Percentiles rank a stretch among this genome's conserved stretches.
Evolutionary conservation across 169 alveolate genomes (phyloP).

Genomic region (Eimeria falciformis): DNA sequence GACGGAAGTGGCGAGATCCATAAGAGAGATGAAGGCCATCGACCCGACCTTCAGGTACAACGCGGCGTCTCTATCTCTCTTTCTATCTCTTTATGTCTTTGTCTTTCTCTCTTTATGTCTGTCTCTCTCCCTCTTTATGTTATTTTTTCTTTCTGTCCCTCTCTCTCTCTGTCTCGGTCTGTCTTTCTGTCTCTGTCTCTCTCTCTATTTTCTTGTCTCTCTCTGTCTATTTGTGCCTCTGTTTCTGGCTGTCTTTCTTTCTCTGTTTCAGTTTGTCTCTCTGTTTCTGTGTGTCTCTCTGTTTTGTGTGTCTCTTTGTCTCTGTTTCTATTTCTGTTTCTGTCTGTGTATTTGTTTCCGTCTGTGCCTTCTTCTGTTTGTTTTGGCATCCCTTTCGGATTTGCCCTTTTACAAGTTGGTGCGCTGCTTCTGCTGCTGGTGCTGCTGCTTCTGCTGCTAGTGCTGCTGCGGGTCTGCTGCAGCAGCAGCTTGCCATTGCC

Average conservation of each 20-base stretch:
- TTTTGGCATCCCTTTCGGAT: background rate
- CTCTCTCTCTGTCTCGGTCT: background rate
- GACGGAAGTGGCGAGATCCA: constrained; percentile 90
- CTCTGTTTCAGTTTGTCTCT: background rate
- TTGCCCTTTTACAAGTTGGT: background rate
- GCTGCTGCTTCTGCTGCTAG: constrained; percentile 7
- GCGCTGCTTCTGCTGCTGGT: constrained; percentile 4
- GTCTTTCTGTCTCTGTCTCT: background rate
- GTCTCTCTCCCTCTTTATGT: background rate
- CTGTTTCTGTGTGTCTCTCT: background rate
- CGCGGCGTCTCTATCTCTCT: too few species aligned
- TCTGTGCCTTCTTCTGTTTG: constrained; percentile 6
- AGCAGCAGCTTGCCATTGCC: background rate
- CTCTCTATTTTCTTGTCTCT: background rate
- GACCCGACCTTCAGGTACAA: constrained; percentile 89
- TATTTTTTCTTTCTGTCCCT: background rate
- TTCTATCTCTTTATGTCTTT: background rate
- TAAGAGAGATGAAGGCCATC: constrained; percentile 90
- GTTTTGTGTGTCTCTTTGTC: background rate
- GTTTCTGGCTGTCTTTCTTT: background rate
- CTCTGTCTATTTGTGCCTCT: background rate
- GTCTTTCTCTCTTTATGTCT: background rate
- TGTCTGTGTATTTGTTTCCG: background rate
- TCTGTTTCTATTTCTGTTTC: background rate
- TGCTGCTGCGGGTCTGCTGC: background rate